Base-by-base conservation (phyloP, 176 grass and related monocot genomes). In the Urochloa ruziziensis region DNA sequence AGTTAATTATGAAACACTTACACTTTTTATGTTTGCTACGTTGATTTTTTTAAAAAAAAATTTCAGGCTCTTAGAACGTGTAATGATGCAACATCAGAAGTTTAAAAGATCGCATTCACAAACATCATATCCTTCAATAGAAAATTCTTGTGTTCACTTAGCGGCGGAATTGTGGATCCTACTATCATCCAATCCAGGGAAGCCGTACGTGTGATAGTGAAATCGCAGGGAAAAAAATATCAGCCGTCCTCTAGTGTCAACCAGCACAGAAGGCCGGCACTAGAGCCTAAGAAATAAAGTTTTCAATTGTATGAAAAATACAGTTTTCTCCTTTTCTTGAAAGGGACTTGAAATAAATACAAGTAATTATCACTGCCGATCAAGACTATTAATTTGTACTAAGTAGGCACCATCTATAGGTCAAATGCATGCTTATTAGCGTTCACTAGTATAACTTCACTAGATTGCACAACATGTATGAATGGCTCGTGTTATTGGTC, bases 131-230 rank as follows among this genome's bases (percentile, higher is more conserved):
- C 24, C 24, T n/a, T 57, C 8, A 11, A 24, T 11, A 32, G 17
- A 73, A 33, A 12, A 29, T 21, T 28, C 16, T 51, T 47, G 4
- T 43, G 62, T 35, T 70, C 17, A 51, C 1, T 51, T 52, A 34
- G 47, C 14, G n/a, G 3, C 51, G 21, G 10, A 69, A 69, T 24
- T 36, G 5, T 23, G 25, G 46, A 21, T 52, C 28, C 28, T 33
- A 52, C 51, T 74, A 61, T 25, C 79, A 49, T 70, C 63, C 76
- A 85, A 76, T 77, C 62, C 64, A 54, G 28, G 47, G 44, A 71
- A 7, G 54, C 72, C 64, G 88, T 90, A 82, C 83, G 73, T 86
- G 88, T 74, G 88, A 86, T 42, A 79, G 59, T 60, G 88, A 77
- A 62, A 77, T 86, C 34, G 27, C 11, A 62, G 16, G 57, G 11